Conservation (phyloP, 345 rosid species). For the Corchorus capsularis region DNA sequence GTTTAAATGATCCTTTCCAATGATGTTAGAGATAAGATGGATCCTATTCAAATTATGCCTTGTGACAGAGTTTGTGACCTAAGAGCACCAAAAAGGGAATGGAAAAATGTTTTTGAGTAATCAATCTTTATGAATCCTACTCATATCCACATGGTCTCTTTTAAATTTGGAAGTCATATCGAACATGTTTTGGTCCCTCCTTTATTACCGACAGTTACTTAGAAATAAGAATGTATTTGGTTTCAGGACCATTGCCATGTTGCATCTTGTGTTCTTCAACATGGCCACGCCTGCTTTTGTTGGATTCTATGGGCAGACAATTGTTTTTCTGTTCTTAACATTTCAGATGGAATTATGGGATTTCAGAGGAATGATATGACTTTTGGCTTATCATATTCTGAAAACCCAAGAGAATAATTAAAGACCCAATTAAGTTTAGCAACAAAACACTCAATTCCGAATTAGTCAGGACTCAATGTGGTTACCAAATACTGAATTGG, state of each 20-base stretch:
- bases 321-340: not conserved
- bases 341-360: not conserved
- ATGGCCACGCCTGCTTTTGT: not conserved
- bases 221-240: not conserved
- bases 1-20: not conserved
- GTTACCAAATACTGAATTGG: no score
- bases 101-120: not conserved
- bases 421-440: no score
- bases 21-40: not conserved
- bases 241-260: not conserved
- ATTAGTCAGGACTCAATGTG: no score
- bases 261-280: not conserved
- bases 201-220: not conserved
- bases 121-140: not conserved
- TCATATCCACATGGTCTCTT: not conserved
- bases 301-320: not conserved
- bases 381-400: not conserved
- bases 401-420: not conserved
- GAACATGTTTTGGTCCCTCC: not conserved
- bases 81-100: not conserved
- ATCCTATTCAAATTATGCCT: conserved; percentile 6
- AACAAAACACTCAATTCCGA: no score
- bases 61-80: not conserved
- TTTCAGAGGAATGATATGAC: no score
- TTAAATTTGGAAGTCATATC: not conserved